Evolutionary conservation across 768 basidiomycete species (phyloP).

Genomic region (Xerocomellus dryophilus): DNA sequence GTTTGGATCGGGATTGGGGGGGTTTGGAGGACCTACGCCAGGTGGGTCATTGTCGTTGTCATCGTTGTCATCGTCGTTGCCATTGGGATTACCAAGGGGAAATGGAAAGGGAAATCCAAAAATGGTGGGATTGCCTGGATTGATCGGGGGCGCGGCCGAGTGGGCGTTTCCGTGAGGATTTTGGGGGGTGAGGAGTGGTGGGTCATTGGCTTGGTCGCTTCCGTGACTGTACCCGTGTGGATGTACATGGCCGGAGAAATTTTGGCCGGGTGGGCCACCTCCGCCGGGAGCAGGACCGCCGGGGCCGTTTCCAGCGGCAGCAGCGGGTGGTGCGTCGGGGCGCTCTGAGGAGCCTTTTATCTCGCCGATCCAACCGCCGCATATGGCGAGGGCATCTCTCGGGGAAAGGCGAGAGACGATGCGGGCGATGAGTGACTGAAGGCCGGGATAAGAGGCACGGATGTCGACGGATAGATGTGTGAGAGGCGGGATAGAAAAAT

Average conservation of each 20-base stretch:
- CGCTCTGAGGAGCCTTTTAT: slow-evolving; percentile 26
- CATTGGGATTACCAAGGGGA: slow-evolving; percentile 2
- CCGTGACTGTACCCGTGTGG: neutral
- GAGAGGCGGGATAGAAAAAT: slow-evolving; percentile 38
- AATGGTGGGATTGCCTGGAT: slow-evolving; percentile 5
- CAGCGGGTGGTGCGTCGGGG: neutral
- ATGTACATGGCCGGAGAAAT: slow-evolving; percentile 5
- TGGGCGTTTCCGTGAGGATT: neutral
- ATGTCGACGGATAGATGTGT: slow-evolving; percentile 54
- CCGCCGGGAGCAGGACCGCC: neutral
- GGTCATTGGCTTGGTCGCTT: slow-evolving; percentile 4
- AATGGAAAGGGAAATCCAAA: slow-evolving; percentile 8
- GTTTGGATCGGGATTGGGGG: slow-evolving; percentile 5
- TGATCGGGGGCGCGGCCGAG: neutral
- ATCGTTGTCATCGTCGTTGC: neutral
- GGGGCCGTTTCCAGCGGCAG: neutral
- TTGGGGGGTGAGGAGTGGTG: slow-evolving; percentile 16
- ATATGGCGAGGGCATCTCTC: slow-evolving; percentile 29
- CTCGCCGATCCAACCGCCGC: slow-evolving; percentile 34
- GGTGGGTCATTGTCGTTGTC: neutral
- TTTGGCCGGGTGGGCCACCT: slow-evolving; percentile 1
- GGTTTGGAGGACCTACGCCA: slow-evolving; percentile 2
- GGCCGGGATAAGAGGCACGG: slow-evolving; percentile 31
- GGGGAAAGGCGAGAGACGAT: slow-evolving; percentile 28
- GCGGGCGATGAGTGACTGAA: slow-evolving; percentile 15